phyloP scores from a whole-genome alignment of 495 filamentous ascomycete genomes.

The Neurospora sublineolata region DNA sequence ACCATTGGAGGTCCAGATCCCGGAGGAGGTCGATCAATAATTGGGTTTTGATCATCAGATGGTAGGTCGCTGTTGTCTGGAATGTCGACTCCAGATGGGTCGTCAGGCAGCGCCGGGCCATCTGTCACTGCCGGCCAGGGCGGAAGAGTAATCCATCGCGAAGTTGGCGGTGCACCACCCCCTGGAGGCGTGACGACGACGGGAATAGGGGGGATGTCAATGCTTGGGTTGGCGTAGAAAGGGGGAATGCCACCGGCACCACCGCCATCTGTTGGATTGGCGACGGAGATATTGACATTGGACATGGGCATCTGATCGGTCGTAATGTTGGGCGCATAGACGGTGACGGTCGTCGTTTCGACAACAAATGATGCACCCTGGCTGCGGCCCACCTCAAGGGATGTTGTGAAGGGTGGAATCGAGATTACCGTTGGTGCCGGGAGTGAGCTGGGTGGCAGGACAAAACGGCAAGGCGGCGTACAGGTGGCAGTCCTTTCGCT shows the following conservation, averaged over 20 bases:
- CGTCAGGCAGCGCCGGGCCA: background rate
- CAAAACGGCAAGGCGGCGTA: constrained; percentile 6
- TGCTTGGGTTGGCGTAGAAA: constrained; percentile 2
- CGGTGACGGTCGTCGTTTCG: constrained; percentile 7
- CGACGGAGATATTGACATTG: background rate
- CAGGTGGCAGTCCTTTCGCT: constrained; percentile 2
- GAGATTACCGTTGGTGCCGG: background rate
- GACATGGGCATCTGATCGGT: constrained; percentile 4
- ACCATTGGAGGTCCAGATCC: too few species aligned
- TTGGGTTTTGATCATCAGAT: too few species aligned
- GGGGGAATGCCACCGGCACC: background rate
- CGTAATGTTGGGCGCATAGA: constrained; percentile 5
- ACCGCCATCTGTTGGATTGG: too few species aligned
- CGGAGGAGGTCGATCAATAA: too few species aligned
- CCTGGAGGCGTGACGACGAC: constrained; percentile 1
- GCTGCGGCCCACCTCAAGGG: constrained; percentile 9
- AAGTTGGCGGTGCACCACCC: constrained; percentile 1
- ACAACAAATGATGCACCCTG: constrained; percentile 2
- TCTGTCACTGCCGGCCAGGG: constrained; percentile 9
- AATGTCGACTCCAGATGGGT: too few species aligned
- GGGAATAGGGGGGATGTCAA: constrained; percentile 8
- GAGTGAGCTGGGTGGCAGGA: constrained; percentile 11
- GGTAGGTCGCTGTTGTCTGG: too few species aligned
- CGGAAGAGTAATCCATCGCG: constrained; percentile 8
- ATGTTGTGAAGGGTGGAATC: constrained; percentile 7